Base-by-base conservation (phyloP, 495 filamentous ascomycete species). In the Aspergillus avenaceus region DNA sequence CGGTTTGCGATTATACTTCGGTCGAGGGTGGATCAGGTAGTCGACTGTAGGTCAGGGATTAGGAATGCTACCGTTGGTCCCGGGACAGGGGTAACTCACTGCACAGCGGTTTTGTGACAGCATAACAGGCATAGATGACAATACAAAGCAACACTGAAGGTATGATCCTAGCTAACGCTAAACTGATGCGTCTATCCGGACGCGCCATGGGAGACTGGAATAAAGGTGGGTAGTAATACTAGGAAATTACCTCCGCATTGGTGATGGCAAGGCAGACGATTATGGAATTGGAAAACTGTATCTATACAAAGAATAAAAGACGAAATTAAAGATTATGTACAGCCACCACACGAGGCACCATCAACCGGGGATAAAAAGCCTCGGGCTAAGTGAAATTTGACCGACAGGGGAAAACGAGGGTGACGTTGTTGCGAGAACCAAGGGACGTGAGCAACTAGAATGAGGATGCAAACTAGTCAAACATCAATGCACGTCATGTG, bases 121-220 rank as follows among this genome's bases (percentile, higher is more conserved):
- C 81, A 65, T 81, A 89, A 19, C 73, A 79, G 12, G 77, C 80
- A 64, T 86, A 89, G 7, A 74, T 74, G 48, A 84, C 70, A 25
- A 79, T 66, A 24, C 78, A 79, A 14, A 80, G 56, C 16, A 88
- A 67, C 25, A 87, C 55, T 24, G 77, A 49, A 37, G 85, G 85
- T 37, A 88, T 80, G 37, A 79, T 52, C 41, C 76, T 66, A 22
- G 83, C 80, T 29, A 74, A 70, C 56, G 69, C 77, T 36, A 76
- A 50, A 62, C 81, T 84, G 36, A 67, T 65, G 48, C 73, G 67
- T 57, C 70, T 75, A 31, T 73, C 65, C 50, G 74, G 61, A 37
- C 52, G 37, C 47, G 65, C 63, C 61, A 64, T 63, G 46, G 50
- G 47, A 52, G 21, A 22, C 51, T 37, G 23, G 56, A 24, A 28